Percentiles rank a stretch among this genome's conserved stretches.
These are phyloP conservation scores for Termitomyces sp. DNA, from an alignment of 768 basidiomycete species.

Conservation along the genomic window DNA sequence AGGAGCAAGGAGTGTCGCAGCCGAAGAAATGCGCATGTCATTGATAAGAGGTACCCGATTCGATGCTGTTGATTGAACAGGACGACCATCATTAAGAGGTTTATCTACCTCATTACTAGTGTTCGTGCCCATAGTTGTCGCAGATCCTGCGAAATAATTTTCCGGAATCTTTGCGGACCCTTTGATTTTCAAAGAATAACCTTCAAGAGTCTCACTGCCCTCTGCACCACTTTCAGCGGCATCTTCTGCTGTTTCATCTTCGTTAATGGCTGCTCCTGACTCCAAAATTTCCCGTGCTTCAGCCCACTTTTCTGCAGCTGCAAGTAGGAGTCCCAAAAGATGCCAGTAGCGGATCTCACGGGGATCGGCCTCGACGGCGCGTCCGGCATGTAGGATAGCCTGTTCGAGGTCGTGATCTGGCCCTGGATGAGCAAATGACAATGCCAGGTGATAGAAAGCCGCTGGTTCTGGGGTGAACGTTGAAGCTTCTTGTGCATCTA, in stretches of 20 bases:
- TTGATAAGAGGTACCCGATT: slow-evolving; percentile 14
- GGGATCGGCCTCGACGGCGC: slow-evolving; percentile 68
- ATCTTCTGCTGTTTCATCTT: slow-evolving; percentile 16
- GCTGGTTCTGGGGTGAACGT: slow-evolving; percentile 44
- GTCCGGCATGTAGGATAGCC: slow-evolving; percentile 61
- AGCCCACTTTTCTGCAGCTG: slow-evolving; percentile 71
- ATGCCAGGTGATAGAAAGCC: slow-evolving; percentile 75
- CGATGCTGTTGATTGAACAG: slow-evolving; percentile 2
- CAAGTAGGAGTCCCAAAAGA: slow-evolving; percentile 78
- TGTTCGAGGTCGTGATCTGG: slow-evolving; percentile 58
- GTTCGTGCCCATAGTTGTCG: not conserved
- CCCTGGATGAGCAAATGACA: slow-evolving; percentile 63
- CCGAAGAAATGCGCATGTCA: slow-evolving; percentile 30
- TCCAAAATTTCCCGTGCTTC: slow-evolving; percentile 76
- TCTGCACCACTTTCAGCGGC: slow-evolving; percentile 13
- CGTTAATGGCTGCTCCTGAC: slow-evolving; percentile 55
- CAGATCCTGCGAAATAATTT: not conserved
- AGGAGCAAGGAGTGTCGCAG: slow-evolving; percentile 36
- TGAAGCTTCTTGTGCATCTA: slow-evolving; percentile 17
- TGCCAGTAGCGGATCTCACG: slow-evolving; percentile 80
- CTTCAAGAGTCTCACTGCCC: not conserved
- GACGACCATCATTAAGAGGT: not conserved
- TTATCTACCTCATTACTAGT: not conserved
- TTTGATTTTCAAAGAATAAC: not conserved
- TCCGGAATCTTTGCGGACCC: not conserved